Percentiles rank a stretch among this genome's conserved stretches.
Conservation (phyloP, 257 asterid species). For the Knoxia roxburghii region DNA sequence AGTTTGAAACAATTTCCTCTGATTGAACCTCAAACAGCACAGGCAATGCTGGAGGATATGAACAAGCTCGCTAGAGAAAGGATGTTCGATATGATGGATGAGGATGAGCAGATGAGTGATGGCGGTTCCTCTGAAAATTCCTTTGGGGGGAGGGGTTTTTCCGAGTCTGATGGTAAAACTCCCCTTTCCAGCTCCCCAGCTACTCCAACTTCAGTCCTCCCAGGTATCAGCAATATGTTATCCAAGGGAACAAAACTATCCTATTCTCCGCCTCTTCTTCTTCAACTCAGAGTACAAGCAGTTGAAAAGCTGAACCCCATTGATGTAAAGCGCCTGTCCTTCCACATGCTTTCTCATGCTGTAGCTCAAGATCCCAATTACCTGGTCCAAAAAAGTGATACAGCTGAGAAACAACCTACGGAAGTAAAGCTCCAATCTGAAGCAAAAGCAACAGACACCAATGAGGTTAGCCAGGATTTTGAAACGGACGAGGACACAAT, state of each 20-base stretch:
- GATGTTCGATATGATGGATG: conserved; percentile 62
- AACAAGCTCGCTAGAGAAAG: conserved; percentile 64
- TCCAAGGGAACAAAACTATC: conserved; percentile 24
- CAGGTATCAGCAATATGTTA: conserved; percentile 31
- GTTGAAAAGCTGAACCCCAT: conserved; percentile 72
- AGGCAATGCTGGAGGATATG: conserved; percentile 60
- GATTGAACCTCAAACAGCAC: conserved; percentile 32
- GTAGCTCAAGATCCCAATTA: conserved; percentile 37
- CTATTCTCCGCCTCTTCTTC: conserved; percentile 50
- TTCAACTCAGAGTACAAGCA: conserved; percentile 60
- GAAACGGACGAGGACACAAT: conserved; percentile 28
- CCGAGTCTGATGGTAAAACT: conserved; percentile 34
- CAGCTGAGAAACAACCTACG: conserved; percentile 15
- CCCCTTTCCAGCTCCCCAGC: conserved; percentile 52
- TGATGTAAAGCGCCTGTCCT: conserved; percentile 69
- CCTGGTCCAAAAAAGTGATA: conserved; percentile 23
- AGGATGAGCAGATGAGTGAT: conserved; percentile 46
- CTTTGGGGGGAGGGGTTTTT: conserved; percentile 42
- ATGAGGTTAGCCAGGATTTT: conserved; percentile 25
- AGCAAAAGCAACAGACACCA: conserved; percentile 14
- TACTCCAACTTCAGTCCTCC: conserved; percentile 89
- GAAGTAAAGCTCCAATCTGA: conserved; percentile 19
- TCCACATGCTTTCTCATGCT: conserved; percentile 59
- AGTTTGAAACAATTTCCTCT: conserved; percentile 1
- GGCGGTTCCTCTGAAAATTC: conserved; percentile 39